Evolutionary conservation across 306 rosid species (phyloP), one percentile per base, ranked within the genome.

Genomic region (Casuarina glauca): DNA sequence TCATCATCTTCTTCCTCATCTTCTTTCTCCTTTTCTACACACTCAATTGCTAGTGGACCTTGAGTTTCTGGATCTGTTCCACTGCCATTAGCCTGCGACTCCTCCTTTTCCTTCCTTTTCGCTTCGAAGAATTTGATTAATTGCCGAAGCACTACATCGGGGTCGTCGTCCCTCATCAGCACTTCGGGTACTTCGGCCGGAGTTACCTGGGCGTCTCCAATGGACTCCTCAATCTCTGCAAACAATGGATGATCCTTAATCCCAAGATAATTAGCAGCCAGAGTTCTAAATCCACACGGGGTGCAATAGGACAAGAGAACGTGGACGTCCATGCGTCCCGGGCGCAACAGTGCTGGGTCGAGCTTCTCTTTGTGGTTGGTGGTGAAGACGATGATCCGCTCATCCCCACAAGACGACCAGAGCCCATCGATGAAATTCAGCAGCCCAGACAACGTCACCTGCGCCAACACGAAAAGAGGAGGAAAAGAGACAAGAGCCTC

Each of bases 281-380:
- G 76, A 9, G 75, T 44, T 41, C 72, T 54, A 35, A 85, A 85
- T 0, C 82, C 88, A 43, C 71, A 26, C 9, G 89, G 89, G n/a
- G 80, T 85, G 83, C 91, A 87, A 63, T 77, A 85, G 20, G 91
- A 85, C 91, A 87, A 70, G 74, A 80, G 88, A 70, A 84, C 69
- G 44, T 87, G 88, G 51, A 87, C 89, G 17, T 85, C 91, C 91
- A 87, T 87, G 43, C 89, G 74, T 53, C 91, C 87, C 0, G 87
- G 88, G 17, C 89, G 79, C 52, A 87, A 49, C 62, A 87, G 76
- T 1, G 89, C 87, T 38, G 73, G 50, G 43, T 87, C 88, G 4
- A 87, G 83, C 74, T 80, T 82, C 48, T 85, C 87, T 60, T 82
- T 85, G 80, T 78, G 87, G 60, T 87, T 87, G 39, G 91, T 84